phyloP scores from a whole-genome alignment of 331 rosid species.

The Telfairia occidentalis region DNA sequence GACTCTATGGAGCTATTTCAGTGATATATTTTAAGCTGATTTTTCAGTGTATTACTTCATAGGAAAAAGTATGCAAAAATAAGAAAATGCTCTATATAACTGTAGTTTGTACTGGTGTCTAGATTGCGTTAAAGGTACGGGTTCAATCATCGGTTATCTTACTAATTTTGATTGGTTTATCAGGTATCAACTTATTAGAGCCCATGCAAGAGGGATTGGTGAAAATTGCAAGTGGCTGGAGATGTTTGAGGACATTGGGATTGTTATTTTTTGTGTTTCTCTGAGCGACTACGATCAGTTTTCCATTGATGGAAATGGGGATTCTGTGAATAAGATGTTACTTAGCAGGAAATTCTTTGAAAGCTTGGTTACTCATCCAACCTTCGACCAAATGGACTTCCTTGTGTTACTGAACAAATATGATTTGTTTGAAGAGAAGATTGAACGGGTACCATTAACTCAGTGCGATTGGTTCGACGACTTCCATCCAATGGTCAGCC shows the following conservation, averaged over 20 bases:
- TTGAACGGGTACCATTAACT: slow-evolving; percentile 54
- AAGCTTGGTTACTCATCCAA: slow-evolving; percentile 74
- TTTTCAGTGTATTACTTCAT: background rate
- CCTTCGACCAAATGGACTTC: slow-evolving; percentile 82
- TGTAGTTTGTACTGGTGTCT: background rate
- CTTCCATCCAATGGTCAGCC: slow-evolving; percentile 67
- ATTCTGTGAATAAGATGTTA: slow-evolving; percentile 63
- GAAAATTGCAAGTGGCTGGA: slow-evolving; percentile 99
- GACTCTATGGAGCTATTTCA: background rate
- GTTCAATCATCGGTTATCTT: background rate
- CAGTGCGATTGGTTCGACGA: slow-evolving; percentile 83
- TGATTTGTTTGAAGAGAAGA: slow-evolving; percentile 69
- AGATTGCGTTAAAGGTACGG: background rate
- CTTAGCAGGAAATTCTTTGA: slow-evolving; percentile 64
- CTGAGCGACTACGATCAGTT: slow-evolving; percentile 79
- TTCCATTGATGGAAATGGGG: slow-evolving; percentile 52
- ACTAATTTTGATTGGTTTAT: slow-evolving; percentile 19
- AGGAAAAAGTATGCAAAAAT: background rate
- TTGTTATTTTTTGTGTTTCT: slow-evolving; percentile 77
- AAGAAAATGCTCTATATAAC: background rate
- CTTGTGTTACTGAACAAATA: slow-evolving; percentile 73
- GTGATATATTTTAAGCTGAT: background rate
- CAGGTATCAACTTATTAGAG: slow-evolving; percentile 86
- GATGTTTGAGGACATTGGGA: slow-evolving; percentile 95
- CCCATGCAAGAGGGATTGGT: slow-evolving; percentile 63